Percentiles rank a stretch among this genome's conserved stretches.
phyloP scores from a whole-genome alignment of 2,329 filamentous ascomycete species.

The Fusarium concolor region DNA sequence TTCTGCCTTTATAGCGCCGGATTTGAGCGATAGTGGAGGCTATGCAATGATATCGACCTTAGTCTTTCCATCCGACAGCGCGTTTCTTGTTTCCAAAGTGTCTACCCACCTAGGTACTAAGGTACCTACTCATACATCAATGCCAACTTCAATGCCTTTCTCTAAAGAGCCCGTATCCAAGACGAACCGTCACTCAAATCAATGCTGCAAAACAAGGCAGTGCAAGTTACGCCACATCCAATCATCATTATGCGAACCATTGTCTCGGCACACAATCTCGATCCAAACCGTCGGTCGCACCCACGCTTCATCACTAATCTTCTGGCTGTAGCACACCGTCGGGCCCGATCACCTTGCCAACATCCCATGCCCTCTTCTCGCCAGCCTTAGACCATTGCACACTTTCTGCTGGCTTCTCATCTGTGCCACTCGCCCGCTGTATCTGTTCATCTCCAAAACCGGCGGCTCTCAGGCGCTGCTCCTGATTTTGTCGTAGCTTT shows the following conservation, averaged over 20 bases:
- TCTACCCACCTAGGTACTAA: no score
- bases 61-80: conserved; percentile 3
- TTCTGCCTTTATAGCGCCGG: conserved; percentile 7
- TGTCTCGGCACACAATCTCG: conserved; percentile 13
- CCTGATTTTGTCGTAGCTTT: conserved; percentile 79
- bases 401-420: conserved; percentile 69
- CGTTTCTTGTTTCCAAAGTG: conserved; percentile 6
- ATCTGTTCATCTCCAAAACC: conserved; percentile 84
- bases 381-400: conserved; percentile 79
- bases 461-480: conserved; percentile 78
- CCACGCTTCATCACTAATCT: conserved; percentile 13
- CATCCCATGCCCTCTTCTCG: conserved; percentile 72
- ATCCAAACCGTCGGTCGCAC: conserved; percentile 11
- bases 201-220: conserved; percentile 19
- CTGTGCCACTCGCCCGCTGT: conserved; percentile 66
- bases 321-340: conserved; percentile 29
- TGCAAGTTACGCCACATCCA: conserved; percentile 22
- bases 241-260: conserved; percentile 21
- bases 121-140: not conserved
- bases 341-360: conserved; percentile 57
- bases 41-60: not conserved
- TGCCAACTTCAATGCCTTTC: not conserved
- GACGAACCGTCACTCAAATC: conserved; percentile 7
- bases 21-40: conserved; percentile 16
- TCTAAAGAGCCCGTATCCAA: not conserved